Base-by-base conservation (phyloP, 2,329 filamentous ascomycete genomes). In the Pseudocercospora eumusae region DNA sequence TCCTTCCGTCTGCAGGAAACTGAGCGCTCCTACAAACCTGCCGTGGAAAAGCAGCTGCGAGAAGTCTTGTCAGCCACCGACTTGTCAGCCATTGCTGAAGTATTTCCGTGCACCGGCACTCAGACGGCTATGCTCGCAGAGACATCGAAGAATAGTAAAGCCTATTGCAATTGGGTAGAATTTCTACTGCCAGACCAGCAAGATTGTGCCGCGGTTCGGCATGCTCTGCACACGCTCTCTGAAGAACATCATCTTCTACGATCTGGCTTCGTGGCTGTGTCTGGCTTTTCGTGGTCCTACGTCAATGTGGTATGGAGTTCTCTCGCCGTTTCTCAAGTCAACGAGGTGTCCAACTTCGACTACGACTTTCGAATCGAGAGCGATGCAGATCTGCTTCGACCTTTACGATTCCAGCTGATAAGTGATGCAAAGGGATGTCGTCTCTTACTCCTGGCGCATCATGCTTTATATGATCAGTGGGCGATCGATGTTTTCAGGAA, bases 401-500 rank as follows among this genome's bases (percentile, higher is more conserved):
- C 92, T 0, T 78, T 93, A 13, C 76, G 74, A 15, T 76, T 92
- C n/a, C 83, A 90, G 62, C 75, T 92, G 1, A 68, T 68, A 11
- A 54, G 66, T 57, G 31, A 56, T 7, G 18, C 66, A 18, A 55
- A 71, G 4, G 60, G 65, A 53, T 31, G 68, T 78, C 3, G 74
- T 73, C 62, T 75, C 1, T 69, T 84, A 10, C 57, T 91, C 49
- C 81, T 88, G 11, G 79, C 96, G 0, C 92, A 96, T 72, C 93
- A 97, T 75, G 87, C 91, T 0, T 74, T 96, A 0, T 97, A 96
- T 71, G 93, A 97, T 74, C 93, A 92, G n/a, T 97, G 93, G 93
- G 93, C 92, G 0, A 83, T 92, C 10, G 75, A 76, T 71, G 89
- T 96, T 56, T 79, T 93, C 28, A 75, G 96, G 0, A 78, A 82